Conservation (phyloP, 23 red algal genomes). For the Cyanidiococcus yangmingshanensis region DNA sequence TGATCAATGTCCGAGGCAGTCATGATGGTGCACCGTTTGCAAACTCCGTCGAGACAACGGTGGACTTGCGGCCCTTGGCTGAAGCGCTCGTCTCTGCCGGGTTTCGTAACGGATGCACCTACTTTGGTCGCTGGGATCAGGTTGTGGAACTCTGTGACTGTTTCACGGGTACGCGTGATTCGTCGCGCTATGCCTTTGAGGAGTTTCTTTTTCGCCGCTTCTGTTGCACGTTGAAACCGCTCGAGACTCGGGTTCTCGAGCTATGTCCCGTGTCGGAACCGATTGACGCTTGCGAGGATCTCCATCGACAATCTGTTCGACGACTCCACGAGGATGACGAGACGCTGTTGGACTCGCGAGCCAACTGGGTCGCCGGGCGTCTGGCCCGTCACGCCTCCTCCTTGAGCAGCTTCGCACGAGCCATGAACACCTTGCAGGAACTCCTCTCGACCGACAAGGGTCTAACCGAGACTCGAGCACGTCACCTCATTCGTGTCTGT, state of each 20-base stretch:
- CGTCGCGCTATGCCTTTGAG: slow-evolving; percentile 45
- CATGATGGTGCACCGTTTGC: slow-evolving; percentile 53
- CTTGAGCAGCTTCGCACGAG: slow-evolving; percentile 39
- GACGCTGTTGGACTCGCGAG: slow-evolving; percentile 52
- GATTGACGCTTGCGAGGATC: not conserved
- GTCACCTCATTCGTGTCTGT: slow-evolving; percentile 38
- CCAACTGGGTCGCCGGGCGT: slow-evolving; percentile 19
- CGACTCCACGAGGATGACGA: slow-evolving; percentile 35
- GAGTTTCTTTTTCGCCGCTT: slow-evolving; percentile 83
- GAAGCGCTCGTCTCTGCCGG: slow-evolving; percentile 42
- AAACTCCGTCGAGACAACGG: slow-evolving; percentile 37
- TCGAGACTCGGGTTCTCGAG: slow-evolving; percentile 47
- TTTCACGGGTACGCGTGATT: slow-evolving; percentile 47
- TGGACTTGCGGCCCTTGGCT: slow-evolving; percentile 55
- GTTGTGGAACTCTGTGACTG: slow-evolving; percentile 30
- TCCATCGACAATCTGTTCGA: slow-evolving; percentile 30
- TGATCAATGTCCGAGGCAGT: slow-evolving; percentile 58
- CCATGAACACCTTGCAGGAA: slow-evolving; percentile 26
- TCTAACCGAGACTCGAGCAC: slow-evolving; percentile 18
- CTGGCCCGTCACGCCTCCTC: slow-evolving; percentile 12
- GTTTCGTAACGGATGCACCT: slow-evolving; percentile 23
- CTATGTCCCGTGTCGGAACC: slow-evolving; percentile 3
- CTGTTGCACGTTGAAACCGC: slow-evolving; percentile 37
- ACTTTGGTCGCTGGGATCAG: slow-evolving; percentile 30
- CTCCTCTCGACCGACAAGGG: not conserved